Percentiles rank a stretch among this genome's conserved stretches.
Conservation (phyloP, 2,329 filamentous ascomycete genomes). For the Monosporascus cannonballus region DNA sequence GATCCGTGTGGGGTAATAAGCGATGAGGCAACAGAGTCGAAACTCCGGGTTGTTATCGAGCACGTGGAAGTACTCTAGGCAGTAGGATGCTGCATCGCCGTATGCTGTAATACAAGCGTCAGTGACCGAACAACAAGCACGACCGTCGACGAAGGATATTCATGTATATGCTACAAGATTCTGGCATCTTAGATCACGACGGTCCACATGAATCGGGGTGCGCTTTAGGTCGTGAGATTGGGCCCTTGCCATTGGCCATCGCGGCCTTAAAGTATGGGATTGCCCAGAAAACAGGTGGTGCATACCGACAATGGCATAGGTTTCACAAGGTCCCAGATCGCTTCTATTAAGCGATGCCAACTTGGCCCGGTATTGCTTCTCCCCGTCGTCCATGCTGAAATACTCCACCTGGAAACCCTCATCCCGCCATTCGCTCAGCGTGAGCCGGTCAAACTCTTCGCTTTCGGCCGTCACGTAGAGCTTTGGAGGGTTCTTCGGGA, state of each 20-base stretch:
- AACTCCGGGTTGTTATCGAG: constrained; percentile 38
- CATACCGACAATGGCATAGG: constrained; percentile 37
- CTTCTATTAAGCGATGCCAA: constrained; percentile 27
- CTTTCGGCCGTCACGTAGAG: constrained; percentile 37
- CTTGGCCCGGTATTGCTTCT: constrained; percentile 27
- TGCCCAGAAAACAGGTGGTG: background rate
- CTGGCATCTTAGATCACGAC: background rate
- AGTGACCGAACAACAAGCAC: constrained; percentile 1
- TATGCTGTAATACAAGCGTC: constrained; percentile 26
- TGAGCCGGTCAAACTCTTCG: constrained; percentile 34
- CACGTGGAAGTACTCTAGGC: constrained; percentile 39
- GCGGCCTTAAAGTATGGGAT: too few relatives aligned
- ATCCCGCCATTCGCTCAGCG: constrained; percentile 32
- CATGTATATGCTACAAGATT: background rate
- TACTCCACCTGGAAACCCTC: constrained; percentile 40
- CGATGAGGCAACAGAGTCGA: constrained; percentile 35
- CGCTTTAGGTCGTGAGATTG: too few relatives aligned
- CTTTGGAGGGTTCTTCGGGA: constrained; percentile 30
- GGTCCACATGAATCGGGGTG: too few relatives aligned
- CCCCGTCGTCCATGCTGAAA: constrained; percentile 30
- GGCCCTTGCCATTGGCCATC: too few relatives aligned
- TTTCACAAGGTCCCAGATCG: constrained; percentile 34
- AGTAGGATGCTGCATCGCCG: constrained; percentile 36
- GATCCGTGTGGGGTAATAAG: constrained; percentile 39
- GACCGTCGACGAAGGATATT: background rate